Conservation (phyloP, 306 rosid genomes). For the Gynostemma pentaphyllum region DNA sequence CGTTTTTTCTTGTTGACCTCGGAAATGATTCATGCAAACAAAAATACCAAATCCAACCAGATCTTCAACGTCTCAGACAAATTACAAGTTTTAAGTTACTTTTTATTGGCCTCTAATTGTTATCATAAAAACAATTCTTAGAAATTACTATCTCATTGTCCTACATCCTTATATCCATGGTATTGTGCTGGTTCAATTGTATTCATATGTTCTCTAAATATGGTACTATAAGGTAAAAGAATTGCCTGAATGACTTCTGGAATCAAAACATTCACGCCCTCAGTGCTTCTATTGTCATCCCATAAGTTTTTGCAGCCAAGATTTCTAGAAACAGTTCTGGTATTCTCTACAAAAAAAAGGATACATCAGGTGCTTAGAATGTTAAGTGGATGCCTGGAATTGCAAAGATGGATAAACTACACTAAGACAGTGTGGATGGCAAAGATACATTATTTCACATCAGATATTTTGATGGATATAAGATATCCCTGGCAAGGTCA, state of each 20-base stretch:
- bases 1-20: neutral
- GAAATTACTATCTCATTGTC: neutral
- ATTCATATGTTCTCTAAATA: neutral
- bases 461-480: neutral
- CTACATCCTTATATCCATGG: neutral
- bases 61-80: neutral
- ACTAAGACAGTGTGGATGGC: neutral
- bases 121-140: neutral
- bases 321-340: slow-evolving; percentile 76
- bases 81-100: neutral
- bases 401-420: neutral
- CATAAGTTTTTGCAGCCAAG: slow-evolving; percentile 58
- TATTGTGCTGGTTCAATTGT: neutral
- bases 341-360: slow-evolving; percentile 51
- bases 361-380: neutral
- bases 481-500: neutral
- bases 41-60: neutral
- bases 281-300: slow-evolving; percentile 26
- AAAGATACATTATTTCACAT: neutral
- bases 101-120: neutral
- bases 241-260: slow-evolving; percentile 93
- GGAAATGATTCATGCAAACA: neutral
- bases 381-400: neutral
- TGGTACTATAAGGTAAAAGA: slow-evolving; percentile 1
- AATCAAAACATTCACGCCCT: slow-evolving; percentile 72